A percentile compares a stretch with the other conserved stretches of the same genome.
Conservation (phyloP, 2,329 filamentous ascomycete species). For the Dactylellina leptospora region DNA sequence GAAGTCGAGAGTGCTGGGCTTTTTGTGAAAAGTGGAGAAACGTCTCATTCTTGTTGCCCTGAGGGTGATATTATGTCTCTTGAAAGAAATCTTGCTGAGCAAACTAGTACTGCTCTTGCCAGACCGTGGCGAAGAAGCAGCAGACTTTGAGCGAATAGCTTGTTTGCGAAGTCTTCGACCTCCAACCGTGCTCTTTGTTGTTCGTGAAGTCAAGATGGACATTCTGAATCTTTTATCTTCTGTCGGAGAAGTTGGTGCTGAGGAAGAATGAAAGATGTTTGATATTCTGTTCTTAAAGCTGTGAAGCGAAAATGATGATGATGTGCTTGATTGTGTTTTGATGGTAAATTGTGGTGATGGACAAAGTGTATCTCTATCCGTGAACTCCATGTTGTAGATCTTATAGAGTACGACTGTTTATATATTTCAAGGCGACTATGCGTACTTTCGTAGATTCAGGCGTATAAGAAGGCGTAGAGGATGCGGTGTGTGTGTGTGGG, state of each 20-base stretch:
- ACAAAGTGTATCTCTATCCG: conserved; percentile 49
- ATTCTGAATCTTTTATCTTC: conserved; percentile 48
- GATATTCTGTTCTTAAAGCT: conserved; percentile 49
- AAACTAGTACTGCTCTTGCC: conserved; percentile 36
- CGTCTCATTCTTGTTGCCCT: conserved; percentile 32
- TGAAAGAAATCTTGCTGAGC: conserved; percentile 49
- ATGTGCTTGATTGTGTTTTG: conserved; percentile 49
- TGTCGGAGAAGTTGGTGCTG: conserved; percentile 36
- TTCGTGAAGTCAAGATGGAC: conserved; percentile 43
- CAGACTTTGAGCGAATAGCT: conserved; percentile 33
- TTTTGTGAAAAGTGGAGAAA: conserved; percentile 50
- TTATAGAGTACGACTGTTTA: conserved; percentile 29
- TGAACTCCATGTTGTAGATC: conserved; percentile 48
- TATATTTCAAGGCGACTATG: conserved; percentile 34
- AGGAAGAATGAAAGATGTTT: conserved; percentile 46
- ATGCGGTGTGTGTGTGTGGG: conserved; percentile 25
- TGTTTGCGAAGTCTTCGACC: conserved; percentile 40
- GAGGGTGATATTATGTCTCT: conserved; percentile 36
- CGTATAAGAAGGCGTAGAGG: conserved; percentile 24
- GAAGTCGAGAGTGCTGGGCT: conserved; percentile 52
- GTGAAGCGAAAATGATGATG: conserved; percentile 48
- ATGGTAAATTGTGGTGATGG: conserved; percentile 51
- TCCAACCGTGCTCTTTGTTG: conserved; percentile 12
- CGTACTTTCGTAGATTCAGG: conserved; percentile 29
- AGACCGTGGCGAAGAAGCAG: conserved; percentile 28